phyloP scores from a whole-genome alignment of 345 rosid species.

The Pistacia integerrima region DNA sequence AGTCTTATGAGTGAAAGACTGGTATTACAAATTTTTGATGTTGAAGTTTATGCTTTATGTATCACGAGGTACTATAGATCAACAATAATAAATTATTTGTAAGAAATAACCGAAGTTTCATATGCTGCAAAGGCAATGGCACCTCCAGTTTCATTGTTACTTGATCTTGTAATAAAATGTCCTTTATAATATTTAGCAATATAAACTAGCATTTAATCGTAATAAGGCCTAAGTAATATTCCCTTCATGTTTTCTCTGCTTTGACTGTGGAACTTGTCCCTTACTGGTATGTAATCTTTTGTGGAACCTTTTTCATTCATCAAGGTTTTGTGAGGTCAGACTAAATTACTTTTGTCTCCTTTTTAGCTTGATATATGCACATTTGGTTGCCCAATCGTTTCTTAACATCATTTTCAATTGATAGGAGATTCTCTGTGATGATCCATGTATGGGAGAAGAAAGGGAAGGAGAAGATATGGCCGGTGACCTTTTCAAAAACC shows the following conservation, averaged over 20 bases:
- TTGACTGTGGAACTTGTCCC: not conserved
- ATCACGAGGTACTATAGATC: not conserved
- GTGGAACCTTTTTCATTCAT: constrained; percentile 3
- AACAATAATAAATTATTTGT: not conserved
- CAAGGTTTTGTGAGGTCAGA: constrained; percentile 12
- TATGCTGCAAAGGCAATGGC: not conserved
- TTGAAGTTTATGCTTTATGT: not conserved
- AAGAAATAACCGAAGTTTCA: not conserved
- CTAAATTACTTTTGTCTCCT: not conserved
- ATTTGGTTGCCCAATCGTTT: constrained; percentile 17
- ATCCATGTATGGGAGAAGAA: not conserved
- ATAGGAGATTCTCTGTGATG: not conserved
- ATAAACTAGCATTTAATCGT: not conserved
- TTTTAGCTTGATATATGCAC: constrained; percentile 16
- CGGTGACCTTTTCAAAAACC: constrained; percentile 9
- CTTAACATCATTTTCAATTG: not conserved
- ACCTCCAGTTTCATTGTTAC: not conserved
- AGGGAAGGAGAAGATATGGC: not conserved
- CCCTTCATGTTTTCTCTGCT: not conserved
- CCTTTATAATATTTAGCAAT: not conserved
- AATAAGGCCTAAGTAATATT: not conserved
- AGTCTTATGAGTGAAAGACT: not conserved
- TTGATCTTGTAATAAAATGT: not conserved
- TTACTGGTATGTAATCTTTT: not conserved
- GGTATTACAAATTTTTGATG: not conserved